Evolutionary conservation across 768 basidiomycete genomes (phyloP), one percentile per base, ranked within the genome.

Genomic region (Boletus rubescentipes): DNA sequence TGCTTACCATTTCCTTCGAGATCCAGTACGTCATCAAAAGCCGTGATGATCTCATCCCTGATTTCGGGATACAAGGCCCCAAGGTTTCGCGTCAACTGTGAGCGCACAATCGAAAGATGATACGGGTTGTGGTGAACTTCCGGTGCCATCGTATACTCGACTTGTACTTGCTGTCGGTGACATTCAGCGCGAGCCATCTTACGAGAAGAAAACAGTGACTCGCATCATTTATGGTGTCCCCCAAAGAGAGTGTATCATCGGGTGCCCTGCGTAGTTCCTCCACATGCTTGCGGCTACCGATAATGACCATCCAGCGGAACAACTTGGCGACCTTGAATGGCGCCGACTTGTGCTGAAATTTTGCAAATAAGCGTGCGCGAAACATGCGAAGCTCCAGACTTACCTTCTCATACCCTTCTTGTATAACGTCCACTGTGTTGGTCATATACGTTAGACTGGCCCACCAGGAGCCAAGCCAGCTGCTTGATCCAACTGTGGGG

Each of bases 201-300:
- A 31, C 12, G 35, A 12, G 36, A 40, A 35, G 12, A 37, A 16
- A 20, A 34, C 6, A 12, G n/a, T 20, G 43, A 34, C 70, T 48
- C 46, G 76, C 79, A 39, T 77, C 72, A 14, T 53, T 59, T 5
- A 56, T 43, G 0, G 71, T 70, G 26, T 66, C 71, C 0, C 39
- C 9, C 20, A 74, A 59, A 7, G 77, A 77, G 14, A 81, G 58
- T 2, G 54, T 51, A 23, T 73, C 69, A 12, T 77, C 75, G 0
- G 76, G 64, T 1, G 74, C 73, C 45, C 64, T 74, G 4, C 67
- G 61, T 15, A 80, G 15, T 36, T 81, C 79, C 3, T 78, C 72
- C 32, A 78, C 58, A 3, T 70, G 53, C 35, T 64, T 48, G 0
- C 50, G 59, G 2, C 67, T 67, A 16, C 63, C 65, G 59, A 57